These are phyloP conservation scores for Cutaneotrichosporon mucoides DNA, from an alignment of 1,284 basidiomycete genomes.

Conservation along the genomic window DNA sequence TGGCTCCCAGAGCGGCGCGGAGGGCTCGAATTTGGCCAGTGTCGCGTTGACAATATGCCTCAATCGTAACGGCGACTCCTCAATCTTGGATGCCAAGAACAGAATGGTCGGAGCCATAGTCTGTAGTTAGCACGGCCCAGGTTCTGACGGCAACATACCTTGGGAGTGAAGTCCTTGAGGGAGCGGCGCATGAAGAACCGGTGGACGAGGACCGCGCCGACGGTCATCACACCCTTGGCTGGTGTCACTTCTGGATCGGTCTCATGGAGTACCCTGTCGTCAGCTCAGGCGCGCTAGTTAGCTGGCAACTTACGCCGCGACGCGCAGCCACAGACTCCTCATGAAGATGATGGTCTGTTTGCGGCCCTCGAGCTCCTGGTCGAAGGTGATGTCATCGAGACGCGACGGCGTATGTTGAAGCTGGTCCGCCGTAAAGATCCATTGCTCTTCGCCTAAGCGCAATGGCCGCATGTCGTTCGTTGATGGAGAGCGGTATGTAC, in stretches of 20 bases:
- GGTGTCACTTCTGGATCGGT: conserved; percentile 16
- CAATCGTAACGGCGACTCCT: conserved; percentile 41
- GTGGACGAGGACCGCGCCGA: conserved; percentile 85
- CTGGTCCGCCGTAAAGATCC: conserved; percentile 28
- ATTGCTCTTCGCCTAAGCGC: conserved; percentile 29
- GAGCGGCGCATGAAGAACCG: conserved; percentile 91
- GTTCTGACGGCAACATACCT: conserved; percentile 19
- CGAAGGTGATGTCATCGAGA: conserved; percentile 23
- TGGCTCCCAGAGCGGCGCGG: conserved; percentile 27
- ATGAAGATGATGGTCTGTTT: conserved; percentile 22
- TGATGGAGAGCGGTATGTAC: too few relatives aligned
- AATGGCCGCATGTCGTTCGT: too few relatives aligned
- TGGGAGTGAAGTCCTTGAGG: conserved; percentile 67
- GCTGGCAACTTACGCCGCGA: conserved; percentile 7
- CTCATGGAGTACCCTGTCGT: conserved; percentile 4
- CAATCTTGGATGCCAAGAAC: conserved; percentile 80
- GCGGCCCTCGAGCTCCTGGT: conserved; percentile 33
- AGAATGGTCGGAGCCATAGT: conserved; percentile 84
- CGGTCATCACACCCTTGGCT: conserved; percentile 56
- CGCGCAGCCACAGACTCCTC: conserved; percentile 15
- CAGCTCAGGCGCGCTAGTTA: not conserved
- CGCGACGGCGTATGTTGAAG: conserved; percentile 34
- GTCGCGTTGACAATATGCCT: conserved; percentile 38
- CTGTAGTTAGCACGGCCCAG: conserved; percentile 48
- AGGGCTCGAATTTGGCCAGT: conserved; percentile 31